These are phyloP conservation scores for Hirsutella thompsonii DNA, from an alignment of 2,329 filamentous ascomycete species.

Conservation along the genomic window DNA sequence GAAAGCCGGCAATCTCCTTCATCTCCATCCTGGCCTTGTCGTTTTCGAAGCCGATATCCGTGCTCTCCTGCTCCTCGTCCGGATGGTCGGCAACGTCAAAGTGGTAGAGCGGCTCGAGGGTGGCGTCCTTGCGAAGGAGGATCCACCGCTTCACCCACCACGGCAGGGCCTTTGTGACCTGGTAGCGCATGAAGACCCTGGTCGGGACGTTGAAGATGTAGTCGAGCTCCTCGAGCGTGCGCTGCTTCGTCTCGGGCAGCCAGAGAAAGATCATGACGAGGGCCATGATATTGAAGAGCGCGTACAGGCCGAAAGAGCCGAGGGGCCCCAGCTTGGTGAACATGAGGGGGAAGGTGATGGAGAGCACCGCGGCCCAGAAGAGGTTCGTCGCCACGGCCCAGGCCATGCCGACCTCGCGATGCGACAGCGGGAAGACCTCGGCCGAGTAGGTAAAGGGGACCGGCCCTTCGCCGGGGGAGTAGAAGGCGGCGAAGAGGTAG, in stretches of 20 bases:
- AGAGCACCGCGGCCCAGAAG: slow-evolving; percentile 44
- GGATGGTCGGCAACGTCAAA: slow-evolving; percentile 22
- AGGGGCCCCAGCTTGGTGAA: slow-evolving; percentile 28
- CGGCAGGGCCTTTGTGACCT: slow-evolving; percentile 40
- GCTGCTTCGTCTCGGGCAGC: slow-evolving; percentile 46
- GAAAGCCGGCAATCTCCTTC: slow-evolving; percentile 21
- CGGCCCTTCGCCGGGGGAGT: slow-evolving; percentile 45
- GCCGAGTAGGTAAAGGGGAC: slow-evolving; percentile 58
- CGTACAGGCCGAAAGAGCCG: slow-evolving; percentile 41
- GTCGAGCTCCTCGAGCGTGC: slow-evolving; percentile 42
- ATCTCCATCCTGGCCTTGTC: slow-evolving; percentile 25
- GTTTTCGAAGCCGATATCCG: slow-evolving; percentile 18
- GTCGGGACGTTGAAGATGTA: slow-evolving; percentile 49
- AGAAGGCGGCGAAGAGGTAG: slow-evolving; percentile 40
- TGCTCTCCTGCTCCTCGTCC: slow-evolving; percentile 11
- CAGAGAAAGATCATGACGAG: slow-evolving; percentile 43
- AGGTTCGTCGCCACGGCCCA: slow-evolving; percentile 56
- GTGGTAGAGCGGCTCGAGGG: slow-evolving; percentile 28
- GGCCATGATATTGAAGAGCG: slow-evolving; percentile 40
- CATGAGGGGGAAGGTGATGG: slow-evolving; percentile 51
- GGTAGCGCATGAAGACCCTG: slow-evolving; percentile 41
- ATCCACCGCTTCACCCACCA: slow-evolving; percentile 49
- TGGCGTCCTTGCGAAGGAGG: slow-evolving; percentile 30
- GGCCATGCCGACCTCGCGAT: slow-evolving; percentile 60
- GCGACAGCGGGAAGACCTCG: slow-evolving; percentile 57